Conservation (phyloP, 2,329 filamentous ascomycete species). For the Fusarium udum region DNA sequence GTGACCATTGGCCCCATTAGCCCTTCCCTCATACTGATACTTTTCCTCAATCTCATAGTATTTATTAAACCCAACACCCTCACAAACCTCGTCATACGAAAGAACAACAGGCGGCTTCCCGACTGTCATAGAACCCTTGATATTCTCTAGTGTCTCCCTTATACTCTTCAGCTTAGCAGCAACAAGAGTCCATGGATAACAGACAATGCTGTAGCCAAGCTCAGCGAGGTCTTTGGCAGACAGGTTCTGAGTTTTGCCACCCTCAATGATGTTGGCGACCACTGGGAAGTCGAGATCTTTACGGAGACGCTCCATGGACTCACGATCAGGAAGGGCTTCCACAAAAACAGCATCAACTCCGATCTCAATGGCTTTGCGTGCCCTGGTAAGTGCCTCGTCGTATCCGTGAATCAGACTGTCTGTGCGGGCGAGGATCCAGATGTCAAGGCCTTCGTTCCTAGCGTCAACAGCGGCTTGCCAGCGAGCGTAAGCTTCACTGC, state of each 20-base stretch:
- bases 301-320: constrained; percentile 52
- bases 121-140: constrained; percentile 54
- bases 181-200: constrained; percentile 57
- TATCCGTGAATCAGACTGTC: constrained; percentile 54
- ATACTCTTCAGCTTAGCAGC: constrained; percentile 55
- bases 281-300: constrained; percentile 51
- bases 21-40: constrained; percentile 33
- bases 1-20: constrained; percentile 17
- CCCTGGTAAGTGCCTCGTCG: constrained; percentile 56
- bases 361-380: constrained; percentile 53
- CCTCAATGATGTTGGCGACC: constrained; percentile 53
- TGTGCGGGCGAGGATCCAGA: constrained; percentile 57
- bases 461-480: constrained; percentile 58
- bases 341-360: constrained; percentile 57
- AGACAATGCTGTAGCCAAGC: constrained; percentile 53
- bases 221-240: constrained; percentile 47
- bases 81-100: constrained; percentile 55
- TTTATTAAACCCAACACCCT: constrained; percentile 56
- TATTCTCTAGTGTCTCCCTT: constrained; percentile 47
- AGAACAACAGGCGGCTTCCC: constrained; percentile 55
- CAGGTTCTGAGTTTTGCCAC: constrained; percentile 48
- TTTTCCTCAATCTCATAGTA: constrained; percentile 46
- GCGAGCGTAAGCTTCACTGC: constrained; percentile 56
- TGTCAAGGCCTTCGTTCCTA: constrained; percentile 55
- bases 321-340: constrained; percentile 55